These are phyloP conservation scores for Cicer arietinum DNA, from an alignment of 306 rosid genomes.

Conservation along the genomic window DNA sequence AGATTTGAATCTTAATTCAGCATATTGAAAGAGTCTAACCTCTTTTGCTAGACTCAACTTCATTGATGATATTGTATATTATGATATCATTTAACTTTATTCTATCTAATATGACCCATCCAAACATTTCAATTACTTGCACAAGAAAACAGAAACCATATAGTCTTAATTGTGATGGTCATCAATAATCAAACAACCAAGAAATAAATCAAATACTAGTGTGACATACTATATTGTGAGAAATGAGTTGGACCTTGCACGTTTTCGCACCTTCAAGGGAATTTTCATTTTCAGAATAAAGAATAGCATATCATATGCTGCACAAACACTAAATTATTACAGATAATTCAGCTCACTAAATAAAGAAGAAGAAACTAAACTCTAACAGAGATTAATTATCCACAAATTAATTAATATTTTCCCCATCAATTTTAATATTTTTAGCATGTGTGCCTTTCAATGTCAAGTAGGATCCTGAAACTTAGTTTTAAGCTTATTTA, in stretches of 20 bases:
- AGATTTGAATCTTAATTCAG: too few species aligned
- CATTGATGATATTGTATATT: too few species aligned
- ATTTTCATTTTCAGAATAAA: not conserved
- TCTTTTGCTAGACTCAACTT: too few species aligned
- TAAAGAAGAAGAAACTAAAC: not conserved
- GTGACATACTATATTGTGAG: not conserved
- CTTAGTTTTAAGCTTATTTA: not conserved
- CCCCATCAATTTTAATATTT: not conserved
- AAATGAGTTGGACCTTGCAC: not conserved
- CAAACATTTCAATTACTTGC: too few species aligned
- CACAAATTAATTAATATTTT: not conserved
- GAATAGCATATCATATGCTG: not conserved
- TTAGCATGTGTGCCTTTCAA: conserved; percentile 27
- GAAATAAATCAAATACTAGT: not conserved
- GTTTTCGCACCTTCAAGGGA: not conserved
- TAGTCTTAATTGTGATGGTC: not conserved
- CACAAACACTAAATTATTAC: not conserved
- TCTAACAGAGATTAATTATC: not conserved
- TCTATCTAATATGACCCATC: too few species aligned
- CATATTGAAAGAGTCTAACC: too few species aligned
- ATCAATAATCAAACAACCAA: not conserved
- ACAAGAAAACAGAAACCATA: not conserved
- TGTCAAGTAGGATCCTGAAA: conserved; percentile 18
- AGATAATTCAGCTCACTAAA: not conserved
- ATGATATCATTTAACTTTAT: too few species aligned